Conservation (phyloP, 2,329 filamentous ascomycete species). For the Fusarium pseudoanthophilum region DNA sequence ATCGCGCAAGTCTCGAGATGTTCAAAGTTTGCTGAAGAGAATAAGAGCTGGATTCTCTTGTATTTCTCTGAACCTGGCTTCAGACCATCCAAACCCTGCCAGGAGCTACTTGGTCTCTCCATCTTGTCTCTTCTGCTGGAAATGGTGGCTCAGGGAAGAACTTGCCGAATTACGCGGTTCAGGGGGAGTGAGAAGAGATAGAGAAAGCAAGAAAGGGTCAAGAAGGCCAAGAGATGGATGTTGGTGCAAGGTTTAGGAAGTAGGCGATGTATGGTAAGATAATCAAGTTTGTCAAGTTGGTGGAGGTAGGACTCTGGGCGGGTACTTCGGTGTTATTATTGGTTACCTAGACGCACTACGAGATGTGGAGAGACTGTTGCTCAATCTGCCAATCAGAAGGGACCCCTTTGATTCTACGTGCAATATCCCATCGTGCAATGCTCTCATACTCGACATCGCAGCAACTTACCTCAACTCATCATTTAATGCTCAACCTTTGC, state of each 20-base stretch:
- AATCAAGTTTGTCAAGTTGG: not conserved
- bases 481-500: no score
- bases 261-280: not conserved
- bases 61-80: rapidly evolving
- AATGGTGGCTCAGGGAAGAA: rapidly evolving
- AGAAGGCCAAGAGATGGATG: not conserved
- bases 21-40: not conserved
- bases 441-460: no score
- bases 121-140: rapidly evolving
- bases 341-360: no score
- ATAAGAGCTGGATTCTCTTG: not conserved
- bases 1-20: not conserved
- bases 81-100: not conserved
- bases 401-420: no score
- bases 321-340: not conserved
- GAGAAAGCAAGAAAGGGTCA: rapidly evolving
- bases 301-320: not conserved
- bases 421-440: no score
- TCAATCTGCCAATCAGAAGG: no score
- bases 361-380: no score
- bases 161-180: not conserved
- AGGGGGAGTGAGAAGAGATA: rapidly evolving
- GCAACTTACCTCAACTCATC: no score
- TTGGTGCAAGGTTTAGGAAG: not conserved
- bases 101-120: not conserved